phyloP scores from a whole-genome alignment of 164 flowering plant species.

The Chimonanthus praecox region DNA sequence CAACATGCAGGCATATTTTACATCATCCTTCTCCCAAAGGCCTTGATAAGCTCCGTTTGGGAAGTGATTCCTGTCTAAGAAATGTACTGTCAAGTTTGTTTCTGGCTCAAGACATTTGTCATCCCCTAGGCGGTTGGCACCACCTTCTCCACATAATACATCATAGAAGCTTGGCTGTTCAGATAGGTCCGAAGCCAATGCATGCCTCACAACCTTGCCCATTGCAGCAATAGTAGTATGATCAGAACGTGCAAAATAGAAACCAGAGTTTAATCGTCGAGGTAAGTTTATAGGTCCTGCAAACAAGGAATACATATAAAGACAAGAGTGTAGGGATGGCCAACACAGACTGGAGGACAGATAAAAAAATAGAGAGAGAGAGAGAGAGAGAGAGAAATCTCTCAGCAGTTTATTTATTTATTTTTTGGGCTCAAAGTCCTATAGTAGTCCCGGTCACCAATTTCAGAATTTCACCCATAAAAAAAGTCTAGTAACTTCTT shows the following conservation, averaged over 20 bases:
- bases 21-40: conserved; percentile 59
- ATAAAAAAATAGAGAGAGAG: too few relatives aligned
- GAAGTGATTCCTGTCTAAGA: conserved; percentile 71
- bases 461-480: too few relatives aligned
- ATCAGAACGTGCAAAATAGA: conserved; percentile 84
- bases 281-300: conserved; percentile 84
- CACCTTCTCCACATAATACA: conserved; percentile 77
- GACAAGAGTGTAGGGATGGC: too few relatives aligned
- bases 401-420: too few relatives aligned
- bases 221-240: conserved; percentile 61
- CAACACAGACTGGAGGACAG: too few relatives aligned
- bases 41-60: conserved; percentile 91
- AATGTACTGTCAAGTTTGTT: conserved; percentile 66
- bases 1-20: conserved; percentile 47
- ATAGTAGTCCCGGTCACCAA: too few relatives aligned
- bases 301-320: conserved; percentile 4
- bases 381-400: too few relatives aligned
- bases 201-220: conserved; percentile 89
- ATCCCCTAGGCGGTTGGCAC: conserved; percentile 59
- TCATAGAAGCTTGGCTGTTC: conserved; percentile 99
- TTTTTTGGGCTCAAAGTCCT: too few relatives aligned
- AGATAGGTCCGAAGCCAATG: conserved; percentile 63
- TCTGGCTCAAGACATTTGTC: conserved; percentile 74
- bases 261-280: conserved; percentile 86
- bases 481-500: too few relatives aligned